Evolutionary conservation across 345 rosid species (phyloP), one percentile per base, ranked within the genome.

Genomic region (Brassica rapa): DNA sequence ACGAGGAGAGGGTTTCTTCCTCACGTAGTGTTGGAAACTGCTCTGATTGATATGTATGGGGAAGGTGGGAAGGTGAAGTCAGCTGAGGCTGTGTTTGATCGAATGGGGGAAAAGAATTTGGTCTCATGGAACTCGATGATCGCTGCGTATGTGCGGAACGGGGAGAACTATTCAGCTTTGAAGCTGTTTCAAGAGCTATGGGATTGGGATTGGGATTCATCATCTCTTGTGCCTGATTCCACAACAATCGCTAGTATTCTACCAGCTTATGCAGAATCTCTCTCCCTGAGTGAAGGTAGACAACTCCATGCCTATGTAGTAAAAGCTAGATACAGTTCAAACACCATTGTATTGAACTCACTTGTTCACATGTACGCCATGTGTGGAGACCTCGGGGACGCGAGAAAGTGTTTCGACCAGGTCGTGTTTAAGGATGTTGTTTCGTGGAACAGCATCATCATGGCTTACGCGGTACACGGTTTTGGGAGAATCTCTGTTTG

Each of bases 361-460:
- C 68, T 89, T 2, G 57, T 86, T 33, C 85, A 88, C 81, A 85
- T 87, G 87, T 91, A 87, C 73, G 93, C 90, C 37, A 91, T 86
- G 82, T 83, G 92, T 71, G 97, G 93, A 32, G 88, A 91, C 77
- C 90, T 89, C 51, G 70, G 77, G 55, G 83, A 87, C 65, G 93
- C 98, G 27, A 82, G 86, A 74, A 84, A 57, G 74, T 29, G 83
- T 75, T 93, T 91, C 35, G 84, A 90, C 69, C 66, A 59, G 55
- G 70, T 84, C 61, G 9, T 66, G 32, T 29, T 51, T 70, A 89
- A 87, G 85, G 88, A 91, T 81, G 79, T 87, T 30, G 83, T 89
- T 43, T 86, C 95, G 6, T 93, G 98, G 98, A 93, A 89, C 72
- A 86, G 85, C 24, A 86, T 89, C 75, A 88, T 91, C 66, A 87